phyloP scores from a whole-genome alignment of 1,284 basidiomycete species.

The Marasmius tenuissimus region DNA sequence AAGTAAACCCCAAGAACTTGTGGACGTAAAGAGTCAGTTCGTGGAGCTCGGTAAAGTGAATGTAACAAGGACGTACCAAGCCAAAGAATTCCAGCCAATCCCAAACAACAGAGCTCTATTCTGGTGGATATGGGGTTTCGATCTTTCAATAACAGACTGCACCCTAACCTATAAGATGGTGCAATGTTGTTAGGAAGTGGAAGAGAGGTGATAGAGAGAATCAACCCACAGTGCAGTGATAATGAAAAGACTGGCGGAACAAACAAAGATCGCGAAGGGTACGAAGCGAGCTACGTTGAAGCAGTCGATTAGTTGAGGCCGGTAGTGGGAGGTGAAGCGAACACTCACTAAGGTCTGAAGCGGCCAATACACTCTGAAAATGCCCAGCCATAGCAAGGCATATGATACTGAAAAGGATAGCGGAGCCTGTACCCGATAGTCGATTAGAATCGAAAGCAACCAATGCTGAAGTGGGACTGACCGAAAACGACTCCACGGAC shows the following conservation, averaged over 20 bases:
- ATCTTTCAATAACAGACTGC: conserved; percentile 58
- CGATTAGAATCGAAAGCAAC: conserved; percentile 3
- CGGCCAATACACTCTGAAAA: conserved; percentile 64
- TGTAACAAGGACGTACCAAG: conserved; percentile 49
- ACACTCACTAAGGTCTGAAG: conserved; percentile 75
- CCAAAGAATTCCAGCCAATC: conserved; percentile 75
- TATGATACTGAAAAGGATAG: conserved; percentile 71
- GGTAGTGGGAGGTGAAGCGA: not conserved
- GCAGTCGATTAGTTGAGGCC: conserved; percentile 10
- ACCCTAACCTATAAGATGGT: conserved; percentile 49
- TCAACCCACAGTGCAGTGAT: conserved; percentile 60
- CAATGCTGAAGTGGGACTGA: conserved; percentile 1
- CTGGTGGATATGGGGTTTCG: conserved; percentile 78
- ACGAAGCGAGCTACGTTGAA: conserved; percentile 69
- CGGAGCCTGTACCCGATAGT: conserved; percentile 42
- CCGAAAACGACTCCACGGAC: conserved; percentile 35
- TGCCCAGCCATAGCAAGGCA: conserved; percentile 75
- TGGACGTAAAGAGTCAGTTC: conserved; percentile 13
- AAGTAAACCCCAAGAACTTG: conserved; percentile 72
- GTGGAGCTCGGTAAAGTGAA: conserved; percentile 5
- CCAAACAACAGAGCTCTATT: conserved; percentile 69
- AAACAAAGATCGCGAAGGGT: conserved; percentile 80
- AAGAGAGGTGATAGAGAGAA: not conserved
- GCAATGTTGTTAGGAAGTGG: not conserved
- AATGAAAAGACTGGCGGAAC: conserved; percentile 63